Conservation (phyloP, 805 yeast genomes). For the Starmerella geochares region DNA sequence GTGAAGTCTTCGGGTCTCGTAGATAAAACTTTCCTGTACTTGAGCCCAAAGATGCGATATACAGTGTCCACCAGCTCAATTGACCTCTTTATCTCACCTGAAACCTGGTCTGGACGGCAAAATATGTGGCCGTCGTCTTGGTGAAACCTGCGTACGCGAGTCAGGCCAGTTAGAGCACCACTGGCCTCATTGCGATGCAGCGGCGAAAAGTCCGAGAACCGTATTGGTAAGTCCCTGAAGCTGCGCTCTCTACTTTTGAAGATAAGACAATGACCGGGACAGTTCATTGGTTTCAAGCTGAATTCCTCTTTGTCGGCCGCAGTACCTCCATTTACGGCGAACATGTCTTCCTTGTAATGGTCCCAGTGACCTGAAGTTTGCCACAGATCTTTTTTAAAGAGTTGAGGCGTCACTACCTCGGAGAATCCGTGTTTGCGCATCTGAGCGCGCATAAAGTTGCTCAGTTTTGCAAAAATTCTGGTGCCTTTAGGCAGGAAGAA, state of each 20-base stretch:
- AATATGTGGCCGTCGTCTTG: conserved; percentile 98
- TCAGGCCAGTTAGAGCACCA: conserved; percentile 86
- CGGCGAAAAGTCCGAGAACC: conserved; percentile 82
- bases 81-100: conserved; percentile 59
- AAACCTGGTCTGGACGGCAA: conserved; percentile 69
- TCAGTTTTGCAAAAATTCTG: conserved; percentile 65
- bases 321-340: conserved; percentile 47
- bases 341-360: conserved; percentile 90
- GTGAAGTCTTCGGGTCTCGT: conserved; percentile 76
- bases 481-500: conserved; percentile 93
- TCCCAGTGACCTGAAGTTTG: conserved; percentile 93
- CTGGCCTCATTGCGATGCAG: conserved; percentile 90
- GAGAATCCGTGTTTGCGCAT: conserved; percentile 72
- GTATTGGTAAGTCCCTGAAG: conserved; percentile 73
- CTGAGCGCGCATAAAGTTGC: conserved; percentile 75
- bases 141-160: conserved; percentile 88
- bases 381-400: conserved; percentile 77
- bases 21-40: conserved; percentile 58
- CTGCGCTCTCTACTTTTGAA: conserved; percentile 68
- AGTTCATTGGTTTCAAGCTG: conserved; percentile 78
- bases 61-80: conserved; percentile 64
- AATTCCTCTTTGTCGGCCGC: conserved; percentile 37
- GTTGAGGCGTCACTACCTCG: conserved; percentile 86
- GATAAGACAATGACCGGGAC: conserved; percentile 72
- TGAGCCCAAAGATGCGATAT: conserved; percentile 57